phyloP scores from a whole-genome alignment of 768 basidiomycete species.

The Lyophyllum atratum region DNA sequence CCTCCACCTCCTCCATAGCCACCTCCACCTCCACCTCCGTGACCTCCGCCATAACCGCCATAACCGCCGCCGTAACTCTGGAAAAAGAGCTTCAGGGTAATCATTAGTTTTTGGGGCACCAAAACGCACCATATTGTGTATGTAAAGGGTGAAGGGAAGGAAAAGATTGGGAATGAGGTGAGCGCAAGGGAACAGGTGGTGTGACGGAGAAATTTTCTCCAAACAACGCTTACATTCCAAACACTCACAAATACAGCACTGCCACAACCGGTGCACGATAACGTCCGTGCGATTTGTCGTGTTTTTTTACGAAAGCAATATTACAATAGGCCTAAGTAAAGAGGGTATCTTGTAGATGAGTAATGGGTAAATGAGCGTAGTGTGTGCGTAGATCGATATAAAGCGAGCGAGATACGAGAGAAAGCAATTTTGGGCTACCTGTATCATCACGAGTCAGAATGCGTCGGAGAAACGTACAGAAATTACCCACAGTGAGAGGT shows the following conservation, averaged over 20 bases:
- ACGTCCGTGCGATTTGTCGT: too few species aligned
- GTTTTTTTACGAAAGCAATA: background rate
- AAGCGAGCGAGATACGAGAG: constrained; percentile 4
- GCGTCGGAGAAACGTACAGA: background rate
- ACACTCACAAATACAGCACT: constrained; percentile 27
- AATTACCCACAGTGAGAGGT: constrained; percentile 16
- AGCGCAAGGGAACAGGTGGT: constrained; percentile 16
- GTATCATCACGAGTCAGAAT: background rate
- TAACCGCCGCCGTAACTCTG: constrained; percentile 48
- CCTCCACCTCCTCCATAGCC: constrained; percentile 55
- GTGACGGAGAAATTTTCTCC: constrained; percentile 19
- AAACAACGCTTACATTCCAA: constrained; percentile 17
- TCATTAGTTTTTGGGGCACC: background rate
- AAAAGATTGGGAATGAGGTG: constrained; percentile 20
- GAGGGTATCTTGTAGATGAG: constrained; percentile 20
- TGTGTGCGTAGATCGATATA: constrained; percentile 14
- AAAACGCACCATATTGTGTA: constrained; percentile 29
- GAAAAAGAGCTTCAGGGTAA: constrained; percentile 1
- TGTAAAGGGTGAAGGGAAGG: constrained; percentile 15
- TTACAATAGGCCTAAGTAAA: constrained; percentile 16
- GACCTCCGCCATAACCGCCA: constrained; percentile 38
- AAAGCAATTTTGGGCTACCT: background rate
- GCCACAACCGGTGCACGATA: constrained; percentile 20
- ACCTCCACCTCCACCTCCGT: constrained; percentile 41
- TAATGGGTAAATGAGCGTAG: constrained; percentile 17